Evolutionary conservation across 805 yeast species (phyloP).

Genomic region (Lipomyces orientalis): DNA sequence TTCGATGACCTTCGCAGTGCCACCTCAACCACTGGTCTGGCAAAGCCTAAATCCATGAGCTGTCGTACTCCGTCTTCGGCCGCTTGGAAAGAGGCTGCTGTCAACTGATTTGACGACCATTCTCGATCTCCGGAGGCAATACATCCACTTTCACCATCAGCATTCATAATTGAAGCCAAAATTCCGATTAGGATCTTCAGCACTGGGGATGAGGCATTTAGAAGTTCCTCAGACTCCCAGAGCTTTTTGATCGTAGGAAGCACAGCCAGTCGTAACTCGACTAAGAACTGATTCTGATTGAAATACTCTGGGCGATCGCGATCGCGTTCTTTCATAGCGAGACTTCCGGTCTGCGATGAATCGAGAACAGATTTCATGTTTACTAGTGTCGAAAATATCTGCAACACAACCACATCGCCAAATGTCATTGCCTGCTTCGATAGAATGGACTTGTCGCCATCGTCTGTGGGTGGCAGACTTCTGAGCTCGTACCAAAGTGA

Average conservation of each 20-base stretch:
- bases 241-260: constrained; percentile 30
- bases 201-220: constrained; percentile 21
- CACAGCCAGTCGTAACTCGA: constrained; percentile 42
- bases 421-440: constrained; percentile 34
- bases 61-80: constrained; percentile 40
- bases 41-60: constrained; percentile 37
- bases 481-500: constrained; percentile 28
- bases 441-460: constrained; percentile 22
- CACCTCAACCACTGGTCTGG: constrained; percentile 21
- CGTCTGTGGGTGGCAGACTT: constrained; percentile 22
- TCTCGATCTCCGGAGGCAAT: constrained; percentile 6
- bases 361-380: constrained; percentile 42
- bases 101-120: constrained; percentile 29
- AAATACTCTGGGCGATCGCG: constrained; percentile 40
- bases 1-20: constrained; percentile 4
- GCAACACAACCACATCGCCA: constrained; percentile 39
- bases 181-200: constrained; percentile 22
- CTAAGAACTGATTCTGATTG: constrained; percentile 42
- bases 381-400: constrained; percentile 39
- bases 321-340: constrained; percentile 39
- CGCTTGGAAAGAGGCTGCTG: constrained; percentile 33
- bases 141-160: constrained; percentile 32
- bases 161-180: constrained; percentile 27
- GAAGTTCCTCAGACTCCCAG: constrained; percentile 29
- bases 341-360: constrained; percentile 38